These are phyloP conservation scores for Chlamydomonas schloesseri DNA, from an alignment of 139 green algal genomes.

Conservation along the genomic window DNA sequence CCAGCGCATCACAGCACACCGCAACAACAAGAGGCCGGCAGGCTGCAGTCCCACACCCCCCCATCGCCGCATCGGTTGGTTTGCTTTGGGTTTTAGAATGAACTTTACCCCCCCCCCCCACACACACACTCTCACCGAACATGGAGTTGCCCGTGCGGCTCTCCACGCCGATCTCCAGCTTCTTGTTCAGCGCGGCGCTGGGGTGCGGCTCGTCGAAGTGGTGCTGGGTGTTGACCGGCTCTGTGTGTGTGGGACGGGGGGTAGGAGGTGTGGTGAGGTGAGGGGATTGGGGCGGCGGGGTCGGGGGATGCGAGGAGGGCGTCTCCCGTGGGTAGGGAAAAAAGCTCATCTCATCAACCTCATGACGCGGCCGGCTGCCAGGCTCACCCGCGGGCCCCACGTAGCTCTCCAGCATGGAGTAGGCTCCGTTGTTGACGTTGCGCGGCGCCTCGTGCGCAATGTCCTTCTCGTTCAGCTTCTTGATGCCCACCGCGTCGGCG, in stretches of 20 bases:
- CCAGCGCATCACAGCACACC: too few species aligned
- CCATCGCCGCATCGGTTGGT: too few species aligned
- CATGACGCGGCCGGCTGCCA: too few species aligned
- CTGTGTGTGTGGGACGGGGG: background rate
- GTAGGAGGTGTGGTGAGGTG: too few species aligned
- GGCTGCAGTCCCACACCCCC: too few species aligned
- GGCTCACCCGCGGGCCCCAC: conserved; percentile 10
- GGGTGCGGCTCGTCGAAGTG: conserved; percentile 19
- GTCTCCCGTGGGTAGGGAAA: too few species aligned
- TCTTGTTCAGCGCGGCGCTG: background rate
- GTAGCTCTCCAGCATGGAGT: conserved; percentile 25
- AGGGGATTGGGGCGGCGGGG: too few species aligned
- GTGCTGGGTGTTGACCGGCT: conserved; percentile 24
- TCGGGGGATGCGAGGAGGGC: too few species aligned
- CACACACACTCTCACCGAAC: background rate
- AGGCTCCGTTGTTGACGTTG: background rate
- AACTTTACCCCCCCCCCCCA: too few species aligned
- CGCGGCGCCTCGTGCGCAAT: background rate
- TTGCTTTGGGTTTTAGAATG: too few species aligned
- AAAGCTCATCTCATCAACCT: too few species aligned
- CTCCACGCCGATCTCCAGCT: conserved; percentile 32
- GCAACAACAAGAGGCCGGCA: too few species aligned
- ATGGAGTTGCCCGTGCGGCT: conserved; percentile 1
- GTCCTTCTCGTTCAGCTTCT: background rate
- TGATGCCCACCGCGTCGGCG: background rate